Evolutionary conservation across 257 asterid genomes (phyloP), one percentile per base, ranked within the genome.

Genomic region (Petunia secreta): DNA sequence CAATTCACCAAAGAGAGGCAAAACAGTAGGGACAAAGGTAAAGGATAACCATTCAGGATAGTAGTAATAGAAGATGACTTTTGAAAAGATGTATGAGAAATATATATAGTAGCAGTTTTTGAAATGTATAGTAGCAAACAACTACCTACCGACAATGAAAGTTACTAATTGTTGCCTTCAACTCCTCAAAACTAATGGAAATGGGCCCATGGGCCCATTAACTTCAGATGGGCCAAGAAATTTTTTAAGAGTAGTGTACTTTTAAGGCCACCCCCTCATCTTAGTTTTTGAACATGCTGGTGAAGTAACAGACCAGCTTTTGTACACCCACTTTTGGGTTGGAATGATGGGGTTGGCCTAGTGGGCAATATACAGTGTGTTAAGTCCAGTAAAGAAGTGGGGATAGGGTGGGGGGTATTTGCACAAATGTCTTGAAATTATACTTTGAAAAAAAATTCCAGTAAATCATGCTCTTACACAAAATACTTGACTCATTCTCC

Each of bases 121-220:
- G 41, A 43, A 8, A 77, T 40, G 58, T 25, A 77, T 43, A 43
- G 77, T 55, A 77, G 77, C 65, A 63, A 69, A 63, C 75, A 85
- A 79, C 87, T 87, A 80, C 59, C 86, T 80, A 84, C 87, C 89
- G 87, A 86, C 89, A 86, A 5, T 48, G 83, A 82, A 79, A 84
- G 84, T 69, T 40, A 83, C 75, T 41, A 36, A 66, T 67, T 76
- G 71, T 80, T 80, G 79, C 84, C 83, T 43, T 77, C 69, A 36
- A 63, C 65, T 39, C 34, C 39, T 48, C 4, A 55, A 62, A 16
- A 69, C 39, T 37, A 15, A 55, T 11, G 34, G 36, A 57, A 10
- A 76, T 62, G 53, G 81, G 63, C 68, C 81, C 44, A 34, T 59
- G 52, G 79, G 69, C 55, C 59, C 76, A 39, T 65, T 14, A 40